A percentile compares a stretch with the other conserved stretches of the same genome.
These are phyloP conservation scores for Ephemerocybe angulata DNA, from an alignment of 768 basidiomycete genomes.

Conservation along the genomic window DNA sequence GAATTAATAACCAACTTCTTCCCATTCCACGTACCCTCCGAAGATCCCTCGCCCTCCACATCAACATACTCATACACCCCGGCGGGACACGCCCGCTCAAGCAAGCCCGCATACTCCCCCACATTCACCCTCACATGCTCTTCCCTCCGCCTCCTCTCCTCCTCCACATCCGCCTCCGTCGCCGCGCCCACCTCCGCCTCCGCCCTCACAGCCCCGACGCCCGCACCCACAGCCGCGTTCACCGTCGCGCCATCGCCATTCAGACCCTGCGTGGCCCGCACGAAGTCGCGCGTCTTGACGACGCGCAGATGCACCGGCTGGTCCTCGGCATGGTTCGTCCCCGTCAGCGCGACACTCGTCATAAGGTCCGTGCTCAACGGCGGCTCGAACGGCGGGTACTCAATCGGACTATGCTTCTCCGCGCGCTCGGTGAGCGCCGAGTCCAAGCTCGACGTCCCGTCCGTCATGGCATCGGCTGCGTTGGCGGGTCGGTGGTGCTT, in stretches of 20 bases:
- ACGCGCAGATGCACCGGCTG: conserved; percentile 88
- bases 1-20: conserved; percentile 95
- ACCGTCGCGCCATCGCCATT: conserved; percentile 16
- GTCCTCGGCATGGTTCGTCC: conserved; percentile 96
- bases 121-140: conserved; percentile 76
- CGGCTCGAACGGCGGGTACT: conserved; percentile 84
- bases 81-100: conserved; percentile 91
- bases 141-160: conserved; percentile 42
- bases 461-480: conserved; percentile 15
- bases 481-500: conserved; percentile 47
- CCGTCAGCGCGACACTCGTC: conserved; percentile 85
- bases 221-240: conserved; percentile 29
- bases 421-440: conserved; percentile 71
- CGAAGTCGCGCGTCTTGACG: conserved; percentile 31
- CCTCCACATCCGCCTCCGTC: conserved; percentile 25
- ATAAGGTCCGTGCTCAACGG: conserved; percentile 91
- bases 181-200: conserved; percentile 25
- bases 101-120: conserved; percentile 76
- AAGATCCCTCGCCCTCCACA: conserved; percentile 21
- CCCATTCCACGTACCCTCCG: conserved; percentile 58
- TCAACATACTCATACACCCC: conserved; percentile 96
- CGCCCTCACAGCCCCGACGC: conserved; percentile 21
- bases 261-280: no score
- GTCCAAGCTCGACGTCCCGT: conserved; percentile 42
- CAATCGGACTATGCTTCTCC: conserved; percentile 63